Evolutionary conservation across 2,329 filamentous ascomycete genomes (phyloP), one percentile per base, ranked within the genome.

Genomic region (Elsinoe fawcettii): DNA sequence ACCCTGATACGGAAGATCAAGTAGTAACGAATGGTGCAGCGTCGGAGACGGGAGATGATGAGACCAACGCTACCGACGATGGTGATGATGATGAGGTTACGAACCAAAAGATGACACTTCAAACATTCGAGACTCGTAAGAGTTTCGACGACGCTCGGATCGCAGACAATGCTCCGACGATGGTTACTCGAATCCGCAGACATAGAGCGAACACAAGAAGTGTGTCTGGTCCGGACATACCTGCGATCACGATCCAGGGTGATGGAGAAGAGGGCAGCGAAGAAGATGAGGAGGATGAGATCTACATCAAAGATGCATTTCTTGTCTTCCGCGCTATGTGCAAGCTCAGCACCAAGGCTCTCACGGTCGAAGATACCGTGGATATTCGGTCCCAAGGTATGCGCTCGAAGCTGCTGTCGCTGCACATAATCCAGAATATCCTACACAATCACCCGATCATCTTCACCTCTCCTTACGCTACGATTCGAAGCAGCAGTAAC

Each of bases 271-370:
- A 87, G 57, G 74, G 78, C 20, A 68, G 80, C 22, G 84, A 89
- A 3, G 81, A 84, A 59, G 81, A 83, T 55, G 82, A 85, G 59
- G 90, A 96, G 68, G 93, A 99, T 67, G 93, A 99, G 69, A 89
- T 97, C 18, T 97, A 95, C 69, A 90, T 97, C 65, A 88, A 93
- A 64, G 93, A 99, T 73, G 91, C 93, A 8, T 99, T 97, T 71
- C 81, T 99, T 20, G 90, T 99, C 46, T 97, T 99, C 75, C 83
- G 93, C 30, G 96, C 93, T 2, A 93, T 99, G 75, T 99, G 95
- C 78, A 96, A 96, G 72, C 77, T 99, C 46, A 96, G 92, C 59
- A 96, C 92, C 61, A 99, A 99, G 70, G 77, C 90, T 39, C 77
- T 99, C 23, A 84, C 88, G 7, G 84, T 90, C 2, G 93, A 99